Conservation (phyloP, 1,284 basidiomycete species). For the Ustilago sp. region DNA sequence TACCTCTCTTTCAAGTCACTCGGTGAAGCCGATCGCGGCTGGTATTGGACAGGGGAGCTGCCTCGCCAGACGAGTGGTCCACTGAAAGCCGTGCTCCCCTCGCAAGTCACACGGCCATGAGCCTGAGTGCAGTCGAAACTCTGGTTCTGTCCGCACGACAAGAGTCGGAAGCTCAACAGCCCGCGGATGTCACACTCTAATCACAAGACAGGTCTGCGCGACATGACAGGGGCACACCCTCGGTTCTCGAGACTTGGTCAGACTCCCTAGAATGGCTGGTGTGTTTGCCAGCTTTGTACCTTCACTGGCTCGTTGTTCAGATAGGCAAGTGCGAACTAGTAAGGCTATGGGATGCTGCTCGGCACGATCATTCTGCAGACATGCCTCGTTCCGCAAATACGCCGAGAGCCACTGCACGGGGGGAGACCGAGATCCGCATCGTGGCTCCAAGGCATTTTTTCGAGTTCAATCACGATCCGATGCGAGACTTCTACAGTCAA, state of each 20-base stretch:
- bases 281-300: too few species aligned
- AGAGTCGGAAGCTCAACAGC: background rate
- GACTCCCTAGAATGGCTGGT: too few species aligned
- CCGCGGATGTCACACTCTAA: background rate
- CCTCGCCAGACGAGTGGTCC: conserved; percentile 27
- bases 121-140: background rate
- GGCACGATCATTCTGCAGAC: too few species aligned
- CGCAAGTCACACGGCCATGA: background rate
- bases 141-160: background rate
- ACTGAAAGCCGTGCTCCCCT: conserved; percentile 7
- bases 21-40: conserved; percentile 17
- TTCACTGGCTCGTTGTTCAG: too few species aligned
- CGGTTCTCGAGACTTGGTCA: background rate
- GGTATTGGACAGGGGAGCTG: conserved; percentile 39
- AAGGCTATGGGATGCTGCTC: too few species aligned
- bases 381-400: too few species aligned
- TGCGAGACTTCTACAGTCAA: too few species aligned
- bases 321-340: too few species aligned
- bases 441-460: too few species aligned
- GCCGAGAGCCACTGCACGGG: too few species aligned
- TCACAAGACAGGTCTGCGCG: background rate
- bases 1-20: conserved; percentile 30
- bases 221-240: background rate
- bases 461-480: too few species aligned
- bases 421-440: too few species aligned